Percentiles rank a stretch among this genome's conserved stretches.
phyloP scores from a whole-genome alignment of 352 stramenopile species.

The Pythium dissimile region DNA sequence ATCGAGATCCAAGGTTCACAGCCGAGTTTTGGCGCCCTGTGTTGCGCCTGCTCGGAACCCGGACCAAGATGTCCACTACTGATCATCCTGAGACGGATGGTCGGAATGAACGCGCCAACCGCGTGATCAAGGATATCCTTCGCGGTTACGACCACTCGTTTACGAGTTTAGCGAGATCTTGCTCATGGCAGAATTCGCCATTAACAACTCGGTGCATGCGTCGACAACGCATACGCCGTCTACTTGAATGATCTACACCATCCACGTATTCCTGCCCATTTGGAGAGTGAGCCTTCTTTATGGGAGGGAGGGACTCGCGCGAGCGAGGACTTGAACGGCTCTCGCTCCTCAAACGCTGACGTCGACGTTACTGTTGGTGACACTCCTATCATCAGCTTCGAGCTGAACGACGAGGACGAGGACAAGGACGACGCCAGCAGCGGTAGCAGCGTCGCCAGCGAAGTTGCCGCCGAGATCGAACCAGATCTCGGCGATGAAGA shows the following conservation, averaged over 20 bases:
- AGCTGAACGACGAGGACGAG: background rate
- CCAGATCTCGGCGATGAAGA: background rate
- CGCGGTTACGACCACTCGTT: background rate
- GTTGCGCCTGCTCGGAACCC: conserved; percentile 11
- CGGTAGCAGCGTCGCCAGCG: background rate
- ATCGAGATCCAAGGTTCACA: too few relatives aligned
- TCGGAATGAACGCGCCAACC: background rate
- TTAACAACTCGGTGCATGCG: conserved; percentile 26
- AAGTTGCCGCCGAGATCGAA: background rate
- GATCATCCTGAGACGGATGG: conserved; percentile 10
- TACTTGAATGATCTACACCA: conserved; percentile 14
- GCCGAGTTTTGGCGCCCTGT: conserved; percentile 17
- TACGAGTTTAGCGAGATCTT: conserved; percentile 8
- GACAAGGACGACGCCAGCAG: background rate
- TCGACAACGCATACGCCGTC: conserved; percentile 20
- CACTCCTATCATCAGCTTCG: background rate
- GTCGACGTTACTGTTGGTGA: background rate
- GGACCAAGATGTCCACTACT: conserved; percentile 5
- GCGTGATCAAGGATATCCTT: background rate
- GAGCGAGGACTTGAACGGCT: background rate
- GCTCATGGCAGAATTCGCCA: conserved; percentile 25
- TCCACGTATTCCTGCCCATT: conserved; percentile 10
- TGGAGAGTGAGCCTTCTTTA: background rate
- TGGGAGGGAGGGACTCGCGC: conserved; percentile 1
- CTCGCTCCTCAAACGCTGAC: background rate